Conservation (phyloP, 805 yeast species). For the Tetrapisispora arboricola region DNA sequence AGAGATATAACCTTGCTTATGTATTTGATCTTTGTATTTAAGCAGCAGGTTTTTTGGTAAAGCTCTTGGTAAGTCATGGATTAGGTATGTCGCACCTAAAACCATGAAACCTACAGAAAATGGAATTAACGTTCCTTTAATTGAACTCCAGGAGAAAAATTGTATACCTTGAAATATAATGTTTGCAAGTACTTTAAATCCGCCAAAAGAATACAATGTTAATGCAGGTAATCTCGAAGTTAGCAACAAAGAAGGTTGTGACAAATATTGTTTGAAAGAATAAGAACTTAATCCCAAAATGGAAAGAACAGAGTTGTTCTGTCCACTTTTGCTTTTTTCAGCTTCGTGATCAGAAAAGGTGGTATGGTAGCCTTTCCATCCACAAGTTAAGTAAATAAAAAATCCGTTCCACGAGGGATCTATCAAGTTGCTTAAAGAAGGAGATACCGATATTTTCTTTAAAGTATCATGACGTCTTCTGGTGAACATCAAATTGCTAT, state of each 20-base stretch:
- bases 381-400: conserved; percentile 28
- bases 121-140: conserved; percentile 46
- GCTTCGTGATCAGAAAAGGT: no score
- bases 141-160: conserved; percentile 27
- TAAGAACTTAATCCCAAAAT: conserved; percentile 17
- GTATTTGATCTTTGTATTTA: conserved; percentile 54
- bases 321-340: not conserved
- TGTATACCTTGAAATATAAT: conserved; percentile 31
- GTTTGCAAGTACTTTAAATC: conserved; percentile 31
- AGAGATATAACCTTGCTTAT: conserved; percentile 66
- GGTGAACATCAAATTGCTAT: conserved; percentile 74
- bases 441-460: conserved; percentile 46
- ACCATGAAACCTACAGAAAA: conserved; percentile 40
- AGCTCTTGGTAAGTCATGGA: conserved; percentile 80
- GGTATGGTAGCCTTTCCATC: no score
- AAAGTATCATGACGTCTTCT: conserved; percentile 54
- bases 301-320: conserved; percentile 3
- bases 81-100: conserved; percentile 49
- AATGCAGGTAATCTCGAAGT: conserved; percentile 28
- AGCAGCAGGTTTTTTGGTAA: conserved; percentile 73
- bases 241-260: conserved; percentile 26
- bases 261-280: conserved; percentile 21
- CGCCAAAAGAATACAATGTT: conserved; percentile 30
- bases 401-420: conserved; percentile 65
- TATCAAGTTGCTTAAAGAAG: conserved; percentile 64